Percentiles rank a stretch among this genome's conserved stretches.
Conservation (phyloP, 352 stramenopile species). For the Thalassiosira livingstoniorum region DNA sequence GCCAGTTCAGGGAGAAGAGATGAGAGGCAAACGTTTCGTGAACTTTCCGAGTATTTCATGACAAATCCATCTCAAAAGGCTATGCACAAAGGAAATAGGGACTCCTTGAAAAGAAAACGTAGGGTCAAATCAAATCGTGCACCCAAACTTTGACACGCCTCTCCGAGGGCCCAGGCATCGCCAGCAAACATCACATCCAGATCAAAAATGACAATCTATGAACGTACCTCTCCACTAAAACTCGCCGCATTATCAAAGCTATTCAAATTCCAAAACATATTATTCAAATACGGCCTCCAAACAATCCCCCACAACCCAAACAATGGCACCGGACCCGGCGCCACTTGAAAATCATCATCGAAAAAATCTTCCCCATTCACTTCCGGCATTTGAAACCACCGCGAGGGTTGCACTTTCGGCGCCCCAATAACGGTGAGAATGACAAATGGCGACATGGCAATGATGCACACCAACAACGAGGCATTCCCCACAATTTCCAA, state of each 20-base stretch:
- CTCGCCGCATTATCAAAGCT: constrained; percentile 92
- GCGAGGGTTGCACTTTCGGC: constrained; percentile 70
- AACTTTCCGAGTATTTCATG: no score
- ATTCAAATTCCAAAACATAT: constrained; percentile 97
- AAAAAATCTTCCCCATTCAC: constrained; percentile 78
- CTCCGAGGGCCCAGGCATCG: no score
- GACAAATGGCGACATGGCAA: constrained; percentile 92
- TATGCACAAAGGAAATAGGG: no score
- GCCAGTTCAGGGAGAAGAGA: no score
- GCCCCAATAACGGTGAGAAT: constrained; percentile 87
- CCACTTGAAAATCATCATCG: constrained; percentile 74
- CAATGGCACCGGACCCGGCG: constrained; percentile 41
- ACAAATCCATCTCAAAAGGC: no score
- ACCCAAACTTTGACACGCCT: no score
- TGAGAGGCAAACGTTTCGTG: no score
- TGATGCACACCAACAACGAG: constrained; percentile 82
- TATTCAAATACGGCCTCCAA: constrained; percentile 92
- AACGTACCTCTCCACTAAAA: constrained; percentile 93
- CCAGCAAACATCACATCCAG: no score
- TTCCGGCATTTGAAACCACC: constrained; percentile 76
- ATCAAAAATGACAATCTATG: no score
- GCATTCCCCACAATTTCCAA: constrained; percentile 89
- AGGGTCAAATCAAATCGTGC: no score
- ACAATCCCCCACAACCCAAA: constrained; percentile 74
- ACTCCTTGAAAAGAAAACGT: no score